These are phyloP conservation scores for Fusarium fracticaudum DNA, from an alignment of 2,329 filamentous ascomycete genomes.

Conservation along the genomic window DNA sequence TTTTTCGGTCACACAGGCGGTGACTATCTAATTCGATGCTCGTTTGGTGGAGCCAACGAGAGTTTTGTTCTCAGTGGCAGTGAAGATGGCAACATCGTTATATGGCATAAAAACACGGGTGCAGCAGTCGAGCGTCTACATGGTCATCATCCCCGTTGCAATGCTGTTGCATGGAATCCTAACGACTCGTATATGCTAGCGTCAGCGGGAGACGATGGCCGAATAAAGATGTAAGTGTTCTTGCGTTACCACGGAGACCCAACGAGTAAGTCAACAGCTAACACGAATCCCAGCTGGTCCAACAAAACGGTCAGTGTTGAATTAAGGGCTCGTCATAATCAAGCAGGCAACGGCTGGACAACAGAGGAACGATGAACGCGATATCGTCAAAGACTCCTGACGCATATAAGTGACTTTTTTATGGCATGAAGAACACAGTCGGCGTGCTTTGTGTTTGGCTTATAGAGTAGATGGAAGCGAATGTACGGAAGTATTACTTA, in stretches of 20 bases:
- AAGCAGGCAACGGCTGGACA: slow-evolving; percentile 36
- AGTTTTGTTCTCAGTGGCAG: slow-evolving; percentile 93
- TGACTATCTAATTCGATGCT: slow-evolving; percentile 80
- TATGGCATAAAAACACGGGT: slow-evolving; percentile 91
- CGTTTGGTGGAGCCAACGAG: slow-evolving; percentile 89
- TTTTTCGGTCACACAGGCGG: slow-evolving; percentile 81
- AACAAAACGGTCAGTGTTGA: slow-evolving; percentile 40
- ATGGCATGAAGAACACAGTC: background rate
- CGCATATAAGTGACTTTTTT: background rate
- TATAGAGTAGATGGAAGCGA: slow-evolving; percentile 3
- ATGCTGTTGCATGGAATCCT: slow-evolving; percentile 91
- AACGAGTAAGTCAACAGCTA: background rate
- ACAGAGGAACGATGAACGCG: slow-evolving; percentile 27
- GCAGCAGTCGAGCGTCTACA: slow-evolving; percentile 78
- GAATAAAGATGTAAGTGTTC: slow-evolving; percentile 80
- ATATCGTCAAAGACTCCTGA: background rate
- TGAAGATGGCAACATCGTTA: slow-evolving; percentile 80
- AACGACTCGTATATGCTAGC: slow-evolving; percentile 84
- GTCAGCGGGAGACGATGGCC: slow-evolving; percentile 87
- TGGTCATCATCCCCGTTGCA: slow-evolving; percentile 81
- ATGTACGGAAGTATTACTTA: background rate
- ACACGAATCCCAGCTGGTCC: slow-evolving; percentile 40
- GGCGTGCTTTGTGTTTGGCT: background rate
- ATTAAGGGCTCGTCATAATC: slow-evolving; percentile 33
- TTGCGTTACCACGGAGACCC: background rate